Evolutionary conservation across 345 rosid genomes (phyloP), one percentile per base, ranked within the genome.

Genomic region (Moricandia arvensis): DNA sequence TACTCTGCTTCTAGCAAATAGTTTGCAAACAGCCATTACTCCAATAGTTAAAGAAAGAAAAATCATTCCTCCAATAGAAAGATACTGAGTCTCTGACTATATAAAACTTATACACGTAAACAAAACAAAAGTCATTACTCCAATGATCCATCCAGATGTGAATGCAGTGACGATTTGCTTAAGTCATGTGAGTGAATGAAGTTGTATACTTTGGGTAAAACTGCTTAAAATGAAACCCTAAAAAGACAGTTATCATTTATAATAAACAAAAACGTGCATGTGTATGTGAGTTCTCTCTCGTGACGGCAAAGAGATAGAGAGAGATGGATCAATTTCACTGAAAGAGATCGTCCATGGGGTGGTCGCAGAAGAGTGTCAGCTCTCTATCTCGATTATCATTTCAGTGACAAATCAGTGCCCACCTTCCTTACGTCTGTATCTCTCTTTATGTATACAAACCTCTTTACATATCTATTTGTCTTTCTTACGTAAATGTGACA

Each of bases 231-330:
- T 10, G 21, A 69, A 55, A 43, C 71, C 75, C 75, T 55, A 33
- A 60, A 67, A 49, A 16, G 24, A 49, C 33, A 66, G 5, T 24
- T 68, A 26, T 33, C 16, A 16, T 7, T 41, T 58, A 10, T n/a
- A 49, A 59, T 49, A 60, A 68, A 7, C 0, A 47, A 49, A 49
- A 49, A 60, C 63, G 55, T 41, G 66, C 6, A 59, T 31, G 61
- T 45, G 4, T 33, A 12, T 54, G 17, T 33, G 60, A 9, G 51
- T 21, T 59, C 68, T 59, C 68, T 69, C 66, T 51, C 68, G 57
- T 75, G 86, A 83, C 88, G 87, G 86, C 79, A 84, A 16, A 4
- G 26, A 83, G 80, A 75, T 51, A 60, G 75, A 62, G 68, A 71
- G 75, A 67, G 83, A 83, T 70, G 79, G 81, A 79, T 80, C 79